Evolutionary conservation across 139 green algal genomes (phyloP).

Genomic region (Asterochloris sp.): DNA sequence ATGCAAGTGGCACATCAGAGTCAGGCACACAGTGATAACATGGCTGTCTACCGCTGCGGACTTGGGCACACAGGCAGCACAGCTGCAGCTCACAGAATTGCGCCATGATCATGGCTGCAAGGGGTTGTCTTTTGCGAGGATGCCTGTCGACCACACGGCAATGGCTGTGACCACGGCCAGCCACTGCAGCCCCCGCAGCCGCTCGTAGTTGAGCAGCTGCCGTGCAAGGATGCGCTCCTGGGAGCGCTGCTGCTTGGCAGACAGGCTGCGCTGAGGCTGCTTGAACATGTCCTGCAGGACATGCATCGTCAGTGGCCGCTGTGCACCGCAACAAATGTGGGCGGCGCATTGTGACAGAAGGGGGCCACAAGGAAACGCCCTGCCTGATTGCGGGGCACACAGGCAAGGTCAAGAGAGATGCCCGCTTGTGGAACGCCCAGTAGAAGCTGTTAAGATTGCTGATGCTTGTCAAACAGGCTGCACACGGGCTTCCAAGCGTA

Average conservation of each 20-base stretch:
- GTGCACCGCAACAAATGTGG: too few species aligned
- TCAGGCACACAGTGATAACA: background rate
- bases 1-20: background rate
- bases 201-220: conserved; percentile 24
- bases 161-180: conserved; percentile 28
- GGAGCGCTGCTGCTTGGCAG: background rate
- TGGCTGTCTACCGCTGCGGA: background rate
- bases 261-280: background rate
- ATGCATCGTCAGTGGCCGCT: too few species aligned
- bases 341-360: too few species aligned
- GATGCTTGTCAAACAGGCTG: too few species aligned
- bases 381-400: too few species aligned
- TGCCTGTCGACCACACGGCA: conserved; percentile 34
- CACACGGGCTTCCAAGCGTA: too few species aligned
- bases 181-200: conserved; percentile 35
- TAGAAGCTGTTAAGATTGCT: too few species aligned
- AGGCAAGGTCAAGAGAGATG: too few species aligned
- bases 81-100: background rate
- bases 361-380: too few species aligned
- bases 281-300: too few species aligned
- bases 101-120: conserved; percentile 14
- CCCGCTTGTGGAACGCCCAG: too few species aligned
- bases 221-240: conserved; percentile 7
- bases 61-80: background rate
- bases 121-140: conserved; percentile 27